Evolutionary conservation across 306 rosid species (phyloP), one percentile per base, ranked within the genome.

Genomic region (Geum urbanum): DNA sequence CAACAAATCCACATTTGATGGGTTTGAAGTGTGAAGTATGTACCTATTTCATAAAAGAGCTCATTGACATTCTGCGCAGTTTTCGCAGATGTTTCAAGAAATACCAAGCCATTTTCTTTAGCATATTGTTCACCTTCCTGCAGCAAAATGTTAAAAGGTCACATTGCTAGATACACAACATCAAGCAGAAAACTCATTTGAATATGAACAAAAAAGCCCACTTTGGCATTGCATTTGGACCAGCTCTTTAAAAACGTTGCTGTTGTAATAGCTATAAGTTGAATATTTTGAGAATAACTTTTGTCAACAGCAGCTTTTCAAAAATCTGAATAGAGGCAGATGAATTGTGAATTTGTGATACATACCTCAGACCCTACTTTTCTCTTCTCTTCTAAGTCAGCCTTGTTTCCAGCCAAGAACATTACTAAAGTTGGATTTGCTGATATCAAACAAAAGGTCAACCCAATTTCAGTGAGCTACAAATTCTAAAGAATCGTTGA

Each of bases 11-110:
- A 14, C 15, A 20, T 41, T 27, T 12, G 18, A 58, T 12, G 61
- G 37, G 37, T 24, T 27, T 27, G 32, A 14, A 27, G 2, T 9
- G 43, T 58, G 19, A 3, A 10, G 39, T 27, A 2, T 2, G 27
- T 86, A 91, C 96, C 97, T 86, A 91, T 88, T 77, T 86, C 97
- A 79, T 91, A 88, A 72, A 91, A 91, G 73, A 88, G 97, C 81
- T 91, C 97, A 7, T 83, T 91, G 73, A 91, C 89, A 80, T 91
- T 91, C 70, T 88, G 92, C 54, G 97, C 91, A 2, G 92, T 80
- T 85, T 91, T 91, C 24, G 96, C 97, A 71, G 97, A 91, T 49
- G 97, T 86, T 88, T 91, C 97, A 16, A 86, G 72, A 74, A 88
- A 91, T 53, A 85, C 68, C 85, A 91, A 53, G 7, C 91, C 88